Percentiles rank a stretch among this genome's conserved stretches.
Conservation (phyloP, 2,329 filamentous ascomycete genomes). For the Pyrenochaeta sp. region DNA sequence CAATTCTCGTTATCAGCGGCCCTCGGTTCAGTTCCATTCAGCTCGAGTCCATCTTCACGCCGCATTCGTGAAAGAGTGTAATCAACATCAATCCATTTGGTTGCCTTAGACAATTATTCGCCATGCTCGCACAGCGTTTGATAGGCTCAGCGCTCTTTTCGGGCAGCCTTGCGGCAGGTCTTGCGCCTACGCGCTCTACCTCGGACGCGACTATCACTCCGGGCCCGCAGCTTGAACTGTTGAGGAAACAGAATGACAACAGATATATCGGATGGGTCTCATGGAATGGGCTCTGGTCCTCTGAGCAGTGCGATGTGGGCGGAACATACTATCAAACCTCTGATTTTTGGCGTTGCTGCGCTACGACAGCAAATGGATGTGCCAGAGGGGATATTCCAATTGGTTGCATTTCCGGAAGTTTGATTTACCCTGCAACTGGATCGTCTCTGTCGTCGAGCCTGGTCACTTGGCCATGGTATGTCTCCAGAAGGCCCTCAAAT, state of each 20-base stretch:
- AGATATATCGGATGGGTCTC: constrained; percentile 36
- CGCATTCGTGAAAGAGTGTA: neutral
- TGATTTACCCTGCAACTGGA: constrained; percentile 24
- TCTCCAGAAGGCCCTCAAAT: neutral
- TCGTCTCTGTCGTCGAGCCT: constrained; percentile 11
- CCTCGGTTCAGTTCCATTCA: neutral
- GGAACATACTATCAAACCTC: constrained; percentile 29
- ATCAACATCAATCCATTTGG: neutral
- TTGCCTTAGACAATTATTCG: neutral
- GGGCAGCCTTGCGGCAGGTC: constrained; percentile 22
- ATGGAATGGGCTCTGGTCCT: constrained; percentile 18
- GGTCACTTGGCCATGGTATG: constrained; percentile 19
- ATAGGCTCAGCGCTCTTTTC: constrained; percentile 21
- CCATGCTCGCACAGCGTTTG: constrained; percentile 15
- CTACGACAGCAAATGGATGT: constrained; percentile 28
- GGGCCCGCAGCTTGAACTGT: constrained; percentile 30
- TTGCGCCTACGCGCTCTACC: constrained; percentile 18
- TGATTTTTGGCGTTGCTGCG: constrained; percentile 32
- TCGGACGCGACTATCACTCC: constrained; percentile 37
- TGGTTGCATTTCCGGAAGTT: constrained; percentile 30
- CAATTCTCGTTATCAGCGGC: neutral
- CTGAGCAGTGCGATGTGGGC: constrained; percentile 23
- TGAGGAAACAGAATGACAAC: constrained; percentile 33
- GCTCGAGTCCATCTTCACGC: neutral
- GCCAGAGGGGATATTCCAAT: constrained; percentile 20